phyloP scores from a whole-genome alignment of 768 basidiomycete species.

The Agrocybe pediades region DNA sequence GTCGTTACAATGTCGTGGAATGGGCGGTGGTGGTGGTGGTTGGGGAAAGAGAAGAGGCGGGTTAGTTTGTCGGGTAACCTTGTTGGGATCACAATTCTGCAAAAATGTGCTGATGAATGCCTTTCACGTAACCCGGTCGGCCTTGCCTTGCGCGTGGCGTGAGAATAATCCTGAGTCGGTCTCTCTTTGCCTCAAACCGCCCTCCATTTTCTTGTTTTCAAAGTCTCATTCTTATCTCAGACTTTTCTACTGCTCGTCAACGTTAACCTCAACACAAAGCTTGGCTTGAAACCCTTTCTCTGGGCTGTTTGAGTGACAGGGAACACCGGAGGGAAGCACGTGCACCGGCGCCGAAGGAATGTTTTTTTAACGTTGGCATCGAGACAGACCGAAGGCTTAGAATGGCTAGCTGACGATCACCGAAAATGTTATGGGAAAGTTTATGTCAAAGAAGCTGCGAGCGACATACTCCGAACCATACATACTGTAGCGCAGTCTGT shows the following conservation, averaged over 20 bases:
- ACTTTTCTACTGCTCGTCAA: background rate
- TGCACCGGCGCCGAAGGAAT: background rate
- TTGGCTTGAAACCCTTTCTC: background rate
- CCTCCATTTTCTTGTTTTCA: background rate
- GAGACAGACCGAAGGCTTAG: background rate
- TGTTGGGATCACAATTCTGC: background rate
- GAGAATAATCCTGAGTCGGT: background rate
- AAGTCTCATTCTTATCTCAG: background rate
- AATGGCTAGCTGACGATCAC: background rate
- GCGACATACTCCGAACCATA: too few species aligned
- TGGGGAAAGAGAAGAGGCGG: background rate
- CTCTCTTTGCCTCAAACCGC: background rate
- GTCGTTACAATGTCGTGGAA: background rate
- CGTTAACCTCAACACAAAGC: background rate
- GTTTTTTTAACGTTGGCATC: background rate
- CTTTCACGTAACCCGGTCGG: background rate
- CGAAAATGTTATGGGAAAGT: background rate
- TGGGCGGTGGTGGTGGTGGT: background rate
- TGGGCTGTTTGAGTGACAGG: background rate
- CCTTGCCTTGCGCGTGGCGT: background rate
- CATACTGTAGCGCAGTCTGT: background rate
- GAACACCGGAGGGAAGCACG: background rate
- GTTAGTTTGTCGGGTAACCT: background rate
- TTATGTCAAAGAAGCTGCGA: too few species aligned
- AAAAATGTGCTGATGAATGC: constrained; percentile 1